phyloP scores from a whole-genome alignment of 2,329 filamentous ascomycete genomes.

The Pseudogymnoascus sp. region DNA sequence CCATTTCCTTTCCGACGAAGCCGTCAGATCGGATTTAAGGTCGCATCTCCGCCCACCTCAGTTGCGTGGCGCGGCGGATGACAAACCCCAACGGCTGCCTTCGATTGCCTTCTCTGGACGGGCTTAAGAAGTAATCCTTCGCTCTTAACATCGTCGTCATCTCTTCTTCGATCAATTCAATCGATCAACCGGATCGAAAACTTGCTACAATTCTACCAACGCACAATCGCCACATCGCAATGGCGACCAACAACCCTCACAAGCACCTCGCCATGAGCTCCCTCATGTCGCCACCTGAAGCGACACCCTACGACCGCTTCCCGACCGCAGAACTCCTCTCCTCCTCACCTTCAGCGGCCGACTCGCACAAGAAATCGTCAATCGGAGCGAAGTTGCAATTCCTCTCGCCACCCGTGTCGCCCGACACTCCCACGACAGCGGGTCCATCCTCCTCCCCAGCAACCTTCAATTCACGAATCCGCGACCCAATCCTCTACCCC shows the following conservation, averaged over 20 bases:
- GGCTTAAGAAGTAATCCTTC: neutral
- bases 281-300: constrained; percentile 55
- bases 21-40: neutral
- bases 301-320: constrained; percentile 45
- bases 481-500: constrained; percentile 53
- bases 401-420: constrained; percentile 51
- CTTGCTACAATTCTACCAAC: neutral
- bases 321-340: constrained; percentile 21
- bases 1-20: neutral
- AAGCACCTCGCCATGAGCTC: constrained; percentile 36
- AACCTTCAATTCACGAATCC: constrained; percentile 27
- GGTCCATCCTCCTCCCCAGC: constrained; percentile 16
- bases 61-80: neutral
- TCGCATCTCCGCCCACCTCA: neutral
- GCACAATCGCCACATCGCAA: neutral
- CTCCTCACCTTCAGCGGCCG: neutral
- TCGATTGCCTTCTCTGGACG: neutral
- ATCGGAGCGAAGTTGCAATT: constrained; percentile 30
- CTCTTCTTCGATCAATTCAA: neutral
- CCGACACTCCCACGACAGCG: constrained; percentile 31
- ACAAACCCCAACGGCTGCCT: neutral
- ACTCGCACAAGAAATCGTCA: constrained; percentile 17
- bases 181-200: neutral
- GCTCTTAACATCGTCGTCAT: neutral
- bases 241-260: neutral